Evolutionary conservation across 306 rosid genomes (phyloP).

Genomic region (Inga oerstediana): DNA sequence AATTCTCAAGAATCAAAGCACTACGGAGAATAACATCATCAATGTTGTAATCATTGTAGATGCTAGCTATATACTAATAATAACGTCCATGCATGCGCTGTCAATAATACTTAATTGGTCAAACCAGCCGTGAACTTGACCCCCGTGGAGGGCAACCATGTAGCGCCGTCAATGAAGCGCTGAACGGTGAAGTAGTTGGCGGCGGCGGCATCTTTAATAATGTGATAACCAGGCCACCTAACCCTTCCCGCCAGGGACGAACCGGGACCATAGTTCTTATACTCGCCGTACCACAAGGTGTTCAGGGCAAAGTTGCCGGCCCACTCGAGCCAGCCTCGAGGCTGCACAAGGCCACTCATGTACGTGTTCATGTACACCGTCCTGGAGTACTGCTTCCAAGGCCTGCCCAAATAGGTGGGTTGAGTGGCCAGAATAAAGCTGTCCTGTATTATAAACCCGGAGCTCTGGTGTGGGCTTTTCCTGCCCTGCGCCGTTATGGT

Average conservation of each 20-base stretch:
- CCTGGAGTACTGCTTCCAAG: constrained; percentile 78
- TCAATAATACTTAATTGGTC: constrained; percentile 30
- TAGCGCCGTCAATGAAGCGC: constrained; percentile 52
- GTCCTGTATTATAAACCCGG: constrained; percentile 76
- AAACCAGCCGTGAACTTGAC: constrained; percentile 60
- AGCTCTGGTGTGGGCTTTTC: constrained; percentile 76
- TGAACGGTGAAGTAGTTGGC: constrained; percentile 61
- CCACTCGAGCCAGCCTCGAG: constrained; percentile 91
- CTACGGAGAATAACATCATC: neutral
- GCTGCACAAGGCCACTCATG: constrained; percentile 75
- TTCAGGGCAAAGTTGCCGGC: constrained; percentile 67
- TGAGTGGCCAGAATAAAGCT: constrained; percentile 69
- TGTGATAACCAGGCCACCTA: constrained; percentile 76
- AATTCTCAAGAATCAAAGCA: constrained; percentile 17
- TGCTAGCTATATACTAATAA: neutral
- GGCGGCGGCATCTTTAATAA: constrained; percentile 48
- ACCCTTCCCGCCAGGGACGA: constrained; percentile 43
- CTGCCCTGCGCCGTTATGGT: constrained; percentile 87
- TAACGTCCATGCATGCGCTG: neutral
- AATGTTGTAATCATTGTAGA: constrained; percentile 7
- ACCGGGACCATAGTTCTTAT: constrained; percentile 72
- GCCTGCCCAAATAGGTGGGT: constrained; percentile 77
- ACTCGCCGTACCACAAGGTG: constrained; percentile 92
- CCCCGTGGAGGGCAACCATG: constrained; percentile 79
- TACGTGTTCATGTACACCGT: constrained; percentile 76